Base-by-base conservation (phyloP, 805 yeast genomes). In the Lipomyces oligophaga region DNA sequence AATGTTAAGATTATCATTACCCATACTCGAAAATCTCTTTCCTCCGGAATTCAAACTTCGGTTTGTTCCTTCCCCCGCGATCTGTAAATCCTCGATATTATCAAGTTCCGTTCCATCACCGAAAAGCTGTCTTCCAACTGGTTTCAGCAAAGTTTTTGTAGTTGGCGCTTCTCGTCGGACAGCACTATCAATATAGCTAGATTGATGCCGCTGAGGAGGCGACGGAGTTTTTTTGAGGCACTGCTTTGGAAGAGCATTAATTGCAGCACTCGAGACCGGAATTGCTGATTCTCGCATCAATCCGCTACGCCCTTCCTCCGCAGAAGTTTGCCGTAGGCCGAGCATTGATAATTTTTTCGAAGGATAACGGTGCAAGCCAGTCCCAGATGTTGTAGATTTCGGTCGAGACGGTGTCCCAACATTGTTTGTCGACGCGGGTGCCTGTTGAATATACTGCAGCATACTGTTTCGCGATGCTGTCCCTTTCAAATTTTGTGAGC, bases 21-120 rank as follows among this genome's bases (percentile, higher is more conserved):
- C n/a, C n/a, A n/a, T n/a, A n/a, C n/a, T n/a, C n/a, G n/a, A n/a
- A n/a, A n/a, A n/a, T n/a, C n/a, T n/a, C n/a, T n/a, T n/a, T n/a
- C n/a, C n/a, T n/a, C n/a, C n/a, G n/a, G n/a, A n/a, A n/a, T n/a
- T n/a, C n/a, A n/a, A n/a, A n/a, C n/a, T n/a, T n/a, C n/a, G 10
- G 26, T 39, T 6, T 42, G 44, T 34, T 54, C 58, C 18, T 27
- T 45, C 3, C 45, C 45, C 18, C 43, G 15, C 48, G 21, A 49
- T 44, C 16, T 52, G 52, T 34, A 54, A 16, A 41, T 64, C 68
- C 5, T 63, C 59, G 13, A 66, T 62, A 15, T 60, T 63, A 5
- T 61, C 66, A 16, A 68, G 54, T 32, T 64, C 67, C 37, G 65
- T 54, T 1, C 69, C 71, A 39, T 67, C 55, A 5, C 58, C 55